These are phyloP conservation scores for Peronospora farinosa DNA, from an alignment of 352 stramenopile species.

Conservation along the genomic window DNA sequence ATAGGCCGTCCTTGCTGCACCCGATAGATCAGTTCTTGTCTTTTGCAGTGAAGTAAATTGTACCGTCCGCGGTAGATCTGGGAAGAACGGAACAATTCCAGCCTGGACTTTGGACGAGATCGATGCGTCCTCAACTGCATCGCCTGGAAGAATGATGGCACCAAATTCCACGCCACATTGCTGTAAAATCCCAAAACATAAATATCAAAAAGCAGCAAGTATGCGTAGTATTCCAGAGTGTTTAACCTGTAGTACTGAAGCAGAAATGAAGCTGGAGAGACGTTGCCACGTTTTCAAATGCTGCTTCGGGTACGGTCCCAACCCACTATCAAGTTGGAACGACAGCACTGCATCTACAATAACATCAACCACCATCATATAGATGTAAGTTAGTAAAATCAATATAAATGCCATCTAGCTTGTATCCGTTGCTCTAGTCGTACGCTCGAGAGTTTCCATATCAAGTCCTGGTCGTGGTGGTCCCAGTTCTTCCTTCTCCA, in stretches of 20 bases:
- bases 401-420: not conserved
- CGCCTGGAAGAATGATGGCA: conserved; percentile 56
- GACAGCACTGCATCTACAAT: conserved; percentile 48
- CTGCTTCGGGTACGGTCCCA: conserved; percentile 75
- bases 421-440: conserved; percentile 1
- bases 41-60: conserved; percentile 59
- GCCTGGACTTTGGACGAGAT: conserved; percentile 14
- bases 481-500: conserved; percentile 70
- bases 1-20: conserved; percentile 58
- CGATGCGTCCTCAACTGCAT: conserved; percentile 42
- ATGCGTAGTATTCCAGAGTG: not conserved
- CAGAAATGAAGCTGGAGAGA: conserved; percentile 63
- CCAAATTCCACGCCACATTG: conserved; percentile 61
- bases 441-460: conserved; percentile 66
- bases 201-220: not conserved
- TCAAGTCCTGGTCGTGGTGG: conserved; percentile 49
- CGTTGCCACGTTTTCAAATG: conserved; percentile 65
- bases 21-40: conserved; percentile 30
- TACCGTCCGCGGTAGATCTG: conserved; percentile 65
- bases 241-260: conserved; percentile 46
- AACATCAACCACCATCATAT: not conserved
- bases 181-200: conserved; percentile 21
- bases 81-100: conserved; percentile 58
- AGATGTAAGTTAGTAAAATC: not conserved
- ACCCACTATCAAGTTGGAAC: conserved; percentile 75